phyloP scores from a whole-genome alignment of 768 basidiomycete genomes.

The Lactifluus hygrophoroides region DNA sequence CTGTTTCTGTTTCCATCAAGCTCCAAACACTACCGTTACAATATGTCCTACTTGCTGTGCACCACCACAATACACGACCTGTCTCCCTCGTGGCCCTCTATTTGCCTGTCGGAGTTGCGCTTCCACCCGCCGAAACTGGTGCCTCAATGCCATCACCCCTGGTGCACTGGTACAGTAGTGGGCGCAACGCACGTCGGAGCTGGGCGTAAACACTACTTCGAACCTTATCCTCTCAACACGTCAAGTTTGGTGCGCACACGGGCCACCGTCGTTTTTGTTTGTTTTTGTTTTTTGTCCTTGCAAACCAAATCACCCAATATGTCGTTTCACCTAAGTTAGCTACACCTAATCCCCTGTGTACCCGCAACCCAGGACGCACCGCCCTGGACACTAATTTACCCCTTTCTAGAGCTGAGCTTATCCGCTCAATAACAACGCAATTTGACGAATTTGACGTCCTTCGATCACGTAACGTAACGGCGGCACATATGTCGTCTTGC shows the following conservation, averaged over 20 bases:
- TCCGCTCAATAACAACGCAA: conserved; percentile 1
- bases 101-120: conserved; percentile 1
- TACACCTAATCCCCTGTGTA: too few species aligned
- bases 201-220: background rate
- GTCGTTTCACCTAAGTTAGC: background rate
- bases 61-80: too few species aligned
- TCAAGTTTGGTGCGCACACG: background rate
- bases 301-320: background rate
- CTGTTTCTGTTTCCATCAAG: background rate
- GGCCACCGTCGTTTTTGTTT: too few species aligned
- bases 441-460: background rate
- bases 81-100: background rate
- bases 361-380: background rate
- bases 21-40: background rate
- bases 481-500: background rate
- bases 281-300: background rate
- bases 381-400: background rate
- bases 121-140: background rate
- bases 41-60: background rate
- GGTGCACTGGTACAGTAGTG: background rate
- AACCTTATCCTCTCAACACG: background rate
- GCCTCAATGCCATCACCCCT: background rate
- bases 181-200: background rate
- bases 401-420: background rate
- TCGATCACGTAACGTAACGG: background rate